Evolutionary conservation across 306 rosid genomes (phyloP).

Genomic region (Benincasa hispida): DNA sequence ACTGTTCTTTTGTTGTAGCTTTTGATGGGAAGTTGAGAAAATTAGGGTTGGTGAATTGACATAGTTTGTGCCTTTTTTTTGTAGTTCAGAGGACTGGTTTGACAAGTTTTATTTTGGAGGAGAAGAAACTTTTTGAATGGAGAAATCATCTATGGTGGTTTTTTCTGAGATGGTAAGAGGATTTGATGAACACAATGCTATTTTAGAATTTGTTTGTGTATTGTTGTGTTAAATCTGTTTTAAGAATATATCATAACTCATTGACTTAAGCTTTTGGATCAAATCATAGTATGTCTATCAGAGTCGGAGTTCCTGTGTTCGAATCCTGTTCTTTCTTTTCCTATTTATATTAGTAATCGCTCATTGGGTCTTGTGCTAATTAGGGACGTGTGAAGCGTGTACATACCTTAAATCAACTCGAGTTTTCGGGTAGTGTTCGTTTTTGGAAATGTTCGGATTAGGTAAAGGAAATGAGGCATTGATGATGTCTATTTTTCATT

Average conservation of each 20-base stretch:
- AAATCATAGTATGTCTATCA: background rate
- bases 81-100: constrained; percentile 14
- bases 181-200: background rate
- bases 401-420: background rate
- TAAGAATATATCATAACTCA: background rate
- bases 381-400: background rate
- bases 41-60: background rate
- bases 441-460: background rate
- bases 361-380: background rate
- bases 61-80: background rate
- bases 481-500: background rate
- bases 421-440: background rate
- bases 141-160: constrained; percentile 37
- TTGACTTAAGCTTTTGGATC: background rate
- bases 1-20: background rate
- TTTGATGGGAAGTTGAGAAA: background rate
- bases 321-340: background rate
- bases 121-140: constrained; percentile 32
- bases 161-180: constrained; percentile 52
- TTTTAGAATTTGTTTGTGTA: background rate
- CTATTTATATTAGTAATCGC: background rate
- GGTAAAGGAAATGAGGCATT: background rate
- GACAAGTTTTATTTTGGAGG: constrained; percentile 4
- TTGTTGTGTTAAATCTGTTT: background rate
- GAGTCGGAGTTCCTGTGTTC: background rate